Evolutionary conservation across 2,329 filamentous ascomycete genomes (phyloP).

Genomic region (Xylaria sp.): DNA sequence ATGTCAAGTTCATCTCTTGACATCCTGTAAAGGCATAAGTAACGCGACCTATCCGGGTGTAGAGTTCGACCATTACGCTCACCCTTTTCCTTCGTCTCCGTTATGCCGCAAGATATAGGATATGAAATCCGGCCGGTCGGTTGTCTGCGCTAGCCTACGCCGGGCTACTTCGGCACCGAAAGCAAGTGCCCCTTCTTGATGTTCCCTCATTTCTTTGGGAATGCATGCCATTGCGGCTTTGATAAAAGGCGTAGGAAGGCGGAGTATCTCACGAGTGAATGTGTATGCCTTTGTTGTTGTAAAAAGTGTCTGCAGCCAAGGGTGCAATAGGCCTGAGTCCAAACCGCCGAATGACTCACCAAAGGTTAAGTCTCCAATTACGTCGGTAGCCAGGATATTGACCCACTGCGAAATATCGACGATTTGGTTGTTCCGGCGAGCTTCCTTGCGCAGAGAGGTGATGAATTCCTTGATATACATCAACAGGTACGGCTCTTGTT

Average conservation of each 20-base stretch:
- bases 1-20: conserved; percentile 17
- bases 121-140: conserved; percentile 19
- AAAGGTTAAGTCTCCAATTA: conserved; percentile 29
- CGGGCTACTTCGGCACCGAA: not conserved
- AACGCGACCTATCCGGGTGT: not conserved
- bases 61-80: not conserved
- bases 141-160: not conserved
- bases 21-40: conserved; percentile 3
- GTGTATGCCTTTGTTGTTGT: conserved; percentile 10
- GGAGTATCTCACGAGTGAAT: conserved; percentile 13
- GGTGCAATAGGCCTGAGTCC: conserved; percentile 9
- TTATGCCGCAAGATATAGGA: conserved; percentile 14
- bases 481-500: conserved; percentile 17
- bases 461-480: conserved; percentile 11
- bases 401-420: conserved; percentile 29
- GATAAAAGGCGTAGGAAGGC: not conserved
- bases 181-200: not conserved
- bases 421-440: not conserved
- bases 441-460: not conserved
- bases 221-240: not conserved
- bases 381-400: conserved; percentile 20
- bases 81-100: conserved; percentile 3
- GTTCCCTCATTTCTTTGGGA: not conserved
- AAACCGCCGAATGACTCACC: conserved; percentile 26
- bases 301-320: conserved; percentile 18